Conservation (phyloP, 1,284 basidiomycete species). For the Cystobasidiaceae sp. region DNA sequence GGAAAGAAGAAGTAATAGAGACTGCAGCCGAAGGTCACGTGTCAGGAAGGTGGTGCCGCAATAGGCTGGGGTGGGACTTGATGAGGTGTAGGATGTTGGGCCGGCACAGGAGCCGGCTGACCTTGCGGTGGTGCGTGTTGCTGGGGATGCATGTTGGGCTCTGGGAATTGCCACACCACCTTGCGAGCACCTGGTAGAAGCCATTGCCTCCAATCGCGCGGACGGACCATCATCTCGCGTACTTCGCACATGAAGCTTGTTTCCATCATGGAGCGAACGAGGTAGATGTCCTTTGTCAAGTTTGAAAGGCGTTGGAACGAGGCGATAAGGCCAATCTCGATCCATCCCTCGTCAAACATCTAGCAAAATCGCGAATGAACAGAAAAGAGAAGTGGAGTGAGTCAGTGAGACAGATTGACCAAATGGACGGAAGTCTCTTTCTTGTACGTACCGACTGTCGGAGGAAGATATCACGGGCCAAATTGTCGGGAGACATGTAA, state of each 20-base stretch:
- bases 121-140: neutral
- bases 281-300: slow-evolving; percentile 60
- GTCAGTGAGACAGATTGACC: neutral
- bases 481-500: slow-evolving; percentile 78
- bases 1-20: no score
- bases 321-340: slow-evolving; percentile 69
- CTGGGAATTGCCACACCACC: slow-evolving; percentile 14
- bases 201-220: slow-evolving; percentile 11
- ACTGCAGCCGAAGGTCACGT: no score
- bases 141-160: neutral
- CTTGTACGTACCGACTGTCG: slow-evolving; percentile 58
- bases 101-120: neutral
- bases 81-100: no score
- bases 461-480: slow-evolving; percentile 75
- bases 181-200: slow-evolving; percentile 17
- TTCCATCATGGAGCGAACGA: slow-evolving; percentile 66
- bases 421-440: neutral
- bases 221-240: slow-evolving; percentile 44
- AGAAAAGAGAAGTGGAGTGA: neutral
- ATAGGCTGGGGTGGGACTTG: no score
- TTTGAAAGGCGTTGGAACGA: slow-evolving; percentile 77
- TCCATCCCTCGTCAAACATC: slow-evolving; percentile 89
- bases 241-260: slow-evolving; percentile 69
- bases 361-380: slow-evolving; percentile 45
- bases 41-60: no score